These are phyloP conservation scores for Sanguinoderma infundibulare DNA, from an alignment of 1,284 basidiomycete genomes.

Conservation along the genomic window DNA sequence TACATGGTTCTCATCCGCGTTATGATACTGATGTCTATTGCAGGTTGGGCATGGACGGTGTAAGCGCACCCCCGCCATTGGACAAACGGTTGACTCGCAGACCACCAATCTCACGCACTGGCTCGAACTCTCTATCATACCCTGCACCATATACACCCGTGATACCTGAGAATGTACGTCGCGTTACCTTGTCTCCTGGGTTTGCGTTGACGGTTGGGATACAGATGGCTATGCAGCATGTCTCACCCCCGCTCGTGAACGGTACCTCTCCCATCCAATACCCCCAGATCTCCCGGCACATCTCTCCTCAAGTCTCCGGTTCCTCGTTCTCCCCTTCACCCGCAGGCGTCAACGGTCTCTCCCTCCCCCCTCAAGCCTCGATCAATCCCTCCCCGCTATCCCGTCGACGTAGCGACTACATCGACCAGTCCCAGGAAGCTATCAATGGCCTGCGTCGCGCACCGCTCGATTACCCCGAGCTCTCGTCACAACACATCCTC, in stretches of 20 bases:
- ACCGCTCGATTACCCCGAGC: slow-evolving; percentile 83
- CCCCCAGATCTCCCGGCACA: slow-evolving; percentile 43
- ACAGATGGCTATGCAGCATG: slow-evolving; percentile 36
- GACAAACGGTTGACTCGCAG: slow-evolving; percentile 44
- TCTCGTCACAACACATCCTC: slow-evolving; percentile 61
- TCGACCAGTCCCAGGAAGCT: slow-evolving; percentile 78
- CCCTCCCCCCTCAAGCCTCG: slow-evolving; percentile 80
- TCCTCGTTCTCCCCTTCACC: slow-evolving; percentile 40
- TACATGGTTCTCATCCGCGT: background rate
- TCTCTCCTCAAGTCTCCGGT: slow-evolving; percentile 39
- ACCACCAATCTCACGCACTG: slow-evolving; percentile 41
- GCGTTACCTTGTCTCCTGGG: background rate
- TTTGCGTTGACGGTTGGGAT: slow-evolving; percentile 1
- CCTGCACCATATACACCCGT: slow-evolving; percentile 38
- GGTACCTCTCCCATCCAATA: slow-evolving; percentile 48
- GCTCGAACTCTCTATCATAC: slow-evolving; percentile 44
- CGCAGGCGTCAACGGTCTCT: slow-evolving; percentile 39
- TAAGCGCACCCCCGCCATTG: slow-evolving; percentile 21
- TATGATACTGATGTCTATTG: background rate
- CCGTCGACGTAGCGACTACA: slow-evolving; percentile 77
- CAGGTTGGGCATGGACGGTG: slow-evolving; percentile 22
- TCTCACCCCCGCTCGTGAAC: slow-evolving; percentile 38
- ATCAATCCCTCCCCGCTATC: slow-evolving; percentile 73
- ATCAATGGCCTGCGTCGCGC: slow-evolving; percentile 56
- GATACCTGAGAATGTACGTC: slow-evolving; percentile 49